A percentile compares a stretch with the other conserved stretches of the same genome.
These are phyloP conservation scores for Wickerhamomyces alni DNA, from an alignment of 805 yeast genomes.

Conservation along the genomic window DNA sequence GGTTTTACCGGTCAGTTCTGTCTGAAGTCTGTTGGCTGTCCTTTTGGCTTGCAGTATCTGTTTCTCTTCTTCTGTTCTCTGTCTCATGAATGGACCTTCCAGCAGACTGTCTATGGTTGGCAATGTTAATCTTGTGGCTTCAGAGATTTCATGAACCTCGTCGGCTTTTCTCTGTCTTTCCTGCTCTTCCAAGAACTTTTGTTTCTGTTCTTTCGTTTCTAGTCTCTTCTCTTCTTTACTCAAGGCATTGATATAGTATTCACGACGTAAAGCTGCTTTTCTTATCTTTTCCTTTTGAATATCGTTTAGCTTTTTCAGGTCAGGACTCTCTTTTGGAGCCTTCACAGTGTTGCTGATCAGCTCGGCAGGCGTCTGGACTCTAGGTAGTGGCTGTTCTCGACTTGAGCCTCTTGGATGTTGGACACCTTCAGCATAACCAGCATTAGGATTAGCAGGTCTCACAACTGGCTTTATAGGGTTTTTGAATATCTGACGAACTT, in stretches of 20 bases:
- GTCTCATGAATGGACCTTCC: conserved; percentile 64
- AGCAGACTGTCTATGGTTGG: conserved; percentile 73
- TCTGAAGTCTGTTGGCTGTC: conserved; percentile 55
- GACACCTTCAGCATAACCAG: conserved; percentile 69
- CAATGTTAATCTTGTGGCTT: conserved; percentile 58
- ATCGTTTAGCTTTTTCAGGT: conserved; percentile 17
- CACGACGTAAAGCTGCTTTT: conserved; percentile 63
- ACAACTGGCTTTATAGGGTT: conserved; percentile 39
- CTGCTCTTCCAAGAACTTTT: conserved; percentile 20
- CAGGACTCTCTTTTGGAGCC: conserved; percentile 31
- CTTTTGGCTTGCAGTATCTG: conserved; percentile 53
- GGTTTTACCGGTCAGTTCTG: conserved; percentile 47
- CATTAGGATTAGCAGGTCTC: conserved; percentile 41
- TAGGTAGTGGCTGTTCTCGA: conserved; percentile 48
- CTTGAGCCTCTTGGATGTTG: conserved; percentile 59
- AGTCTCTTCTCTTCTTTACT: conserved; percentile 30
- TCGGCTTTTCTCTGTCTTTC: conserved; percentile 26
- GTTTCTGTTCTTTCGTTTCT: conserved; percentile 26
- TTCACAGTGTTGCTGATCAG: conserved; percentile 50
- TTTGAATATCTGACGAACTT: conserved; percentile 68
- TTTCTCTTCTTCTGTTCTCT: conserved; percentile 66
- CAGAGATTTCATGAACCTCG: conserved; percentile 35
- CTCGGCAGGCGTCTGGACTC: conserved; percentile 52
- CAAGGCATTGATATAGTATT: conserved; percentile 57
- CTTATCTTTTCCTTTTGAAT: conserved; percentile 23